Conservation (phyloP, 306 rosid genomes). For the Luffa aegyptiaca region DNA sequence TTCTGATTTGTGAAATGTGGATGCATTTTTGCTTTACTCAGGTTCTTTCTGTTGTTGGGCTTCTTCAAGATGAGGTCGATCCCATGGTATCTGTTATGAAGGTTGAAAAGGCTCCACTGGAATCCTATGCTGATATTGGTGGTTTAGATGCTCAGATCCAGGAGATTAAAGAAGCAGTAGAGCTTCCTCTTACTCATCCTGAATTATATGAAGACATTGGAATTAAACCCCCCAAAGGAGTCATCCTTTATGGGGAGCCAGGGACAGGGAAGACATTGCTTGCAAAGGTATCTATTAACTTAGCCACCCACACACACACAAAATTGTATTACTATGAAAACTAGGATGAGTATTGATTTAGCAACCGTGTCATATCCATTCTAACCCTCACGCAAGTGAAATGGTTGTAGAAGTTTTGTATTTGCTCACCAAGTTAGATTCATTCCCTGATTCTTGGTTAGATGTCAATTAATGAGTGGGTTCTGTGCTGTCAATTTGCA, state of each 20-base stretch:
- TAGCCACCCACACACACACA: neutral
- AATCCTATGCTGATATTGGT: slow-evolving; percentile 98
- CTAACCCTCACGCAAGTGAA: neutral
- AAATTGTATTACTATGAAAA: neutral
- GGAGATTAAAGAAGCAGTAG: slow-evolving; percentile 97
- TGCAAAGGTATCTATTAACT: slow-evolving; percentile 53
- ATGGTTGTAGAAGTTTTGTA: neutral
- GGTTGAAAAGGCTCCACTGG: slow-evolving; percentile 96
- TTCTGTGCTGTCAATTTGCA: neutral
- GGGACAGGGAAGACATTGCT: slow-evolving; percentile 97
- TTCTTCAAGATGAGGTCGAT: slow-evolving; percentile 97
- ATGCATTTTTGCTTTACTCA: slow-evolving; percentile 2
- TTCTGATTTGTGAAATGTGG: neutral
- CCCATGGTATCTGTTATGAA: slow-evolving; percentile 89
- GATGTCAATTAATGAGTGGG: neutral
- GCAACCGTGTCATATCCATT: neutral
- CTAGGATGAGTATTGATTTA: neutral
- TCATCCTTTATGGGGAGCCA: slow-evolving; percentile 90
- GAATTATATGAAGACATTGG: slow-evolving; percentile 96
- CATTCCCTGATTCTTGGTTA: neutral
- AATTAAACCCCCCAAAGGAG: slow-evolving; percentile 97
- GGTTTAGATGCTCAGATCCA: slow-evolving; percentile 98
- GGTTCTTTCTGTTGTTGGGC: slow-evolving; percentile 99
- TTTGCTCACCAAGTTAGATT: neutral
- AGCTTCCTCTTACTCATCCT: slow-evolving; percentile 96